Conservation (phyloP, 805 yeast genomes). For the Kodamaea fukazawae region DNA sequence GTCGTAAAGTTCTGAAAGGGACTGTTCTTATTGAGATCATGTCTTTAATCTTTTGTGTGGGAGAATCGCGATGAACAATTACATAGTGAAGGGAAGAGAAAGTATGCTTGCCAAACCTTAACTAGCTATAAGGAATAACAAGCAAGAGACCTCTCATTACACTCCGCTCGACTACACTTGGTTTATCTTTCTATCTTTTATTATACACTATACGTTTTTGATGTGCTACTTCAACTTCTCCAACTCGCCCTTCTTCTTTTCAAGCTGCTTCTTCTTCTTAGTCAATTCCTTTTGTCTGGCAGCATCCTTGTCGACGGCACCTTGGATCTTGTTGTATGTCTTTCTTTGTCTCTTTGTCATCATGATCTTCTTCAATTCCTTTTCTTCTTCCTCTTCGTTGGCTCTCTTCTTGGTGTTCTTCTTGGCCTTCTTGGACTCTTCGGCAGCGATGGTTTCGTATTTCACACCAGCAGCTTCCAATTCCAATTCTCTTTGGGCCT, state of each 20-base stretch:
- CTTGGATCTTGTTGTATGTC: conserved; percentile 91
- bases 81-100: not conserved
- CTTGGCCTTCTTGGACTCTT: conserved; percentile 24
- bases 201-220: too few species aligned
- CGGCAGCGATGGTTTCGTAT: conserved; percentile 53
- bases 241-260: conserved; percentile 42
- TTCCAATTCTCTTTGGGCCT: conserved; percentile 86
- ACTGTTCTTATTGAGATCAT: too few species aligned
- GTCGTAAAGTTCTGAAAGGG: not conserved
- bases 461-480: conserved; percentile 74
- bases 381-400: conserved; percentile 67
- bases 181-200: too few species aligned
- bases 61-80: not conserved
- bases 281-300: conserved; percentile 65
- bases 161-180: too few species aligned
- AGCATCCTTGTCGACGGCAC: conserved; percentile 81
- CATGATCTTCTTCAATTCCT: conserved; percentile 92
- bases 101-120: not conserved
- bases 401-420: conserved; percentile 43
- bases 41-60: not conserved
- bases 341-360: conserved; percentile 96
- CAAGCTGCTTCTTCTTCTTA: conserved; percentile 67
- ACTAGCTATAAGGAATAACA: not conserved
- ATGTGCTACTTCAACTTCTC: conserved; percentile 3
- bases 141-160: too few species aligned